These are phyloP conservation scores for Botrytis deweyae DNA, from an alignment of 2,329 filamentous ascomycete genomes.

Conservation along the genomic window DNA sequence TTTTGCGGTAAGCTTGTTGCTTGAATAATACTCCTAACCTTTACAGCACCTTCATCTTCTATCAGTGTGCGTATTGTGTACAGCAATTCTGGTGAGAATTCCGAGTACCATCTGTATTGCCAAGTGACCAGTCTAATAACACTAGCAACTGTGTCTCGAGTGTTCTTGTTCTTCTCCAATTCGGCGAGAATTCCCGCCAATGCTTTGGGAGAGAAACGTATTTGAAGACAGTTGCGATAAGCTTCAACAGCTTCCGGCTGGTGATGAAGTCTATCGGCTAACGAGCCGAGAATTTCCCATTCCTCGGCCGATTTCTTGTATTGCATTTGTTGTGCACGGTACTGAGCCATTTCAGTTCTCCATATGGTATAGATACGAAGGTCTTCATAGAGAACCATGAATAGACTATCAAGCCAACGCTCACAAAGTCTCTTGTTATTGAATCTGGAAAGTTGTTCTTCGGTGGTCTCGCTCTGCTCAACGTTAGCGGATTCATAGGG, in stretches of 20 bases:
- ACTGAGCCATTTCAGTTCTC: constrained; percentile 97
- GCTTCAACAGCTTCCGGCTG: constrained; percentile 89
- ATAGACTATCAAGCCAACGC: constrained; percentile 95
- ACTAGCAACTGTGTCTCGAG: constrained; percentile 76
- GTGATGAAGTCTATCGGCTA: constrained; percentile 91
- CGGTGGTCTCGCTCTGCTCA: constrained; percentile 58
- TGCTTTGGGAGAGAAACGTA: constrained; percentile 91
- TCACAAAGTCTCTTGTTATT: constrained; percentile 97
- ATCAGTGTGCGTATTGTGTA: constrained; percentile 88
- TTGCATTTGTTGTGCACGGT: constrained; percentile 85
- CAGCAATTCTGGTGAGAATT: constrained; percentile 92
- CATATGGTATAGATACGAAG: constrained; percentile 98
- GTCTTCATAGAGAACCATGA: constrained; percentile 99
- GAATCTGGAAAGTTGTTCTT: constrained; percentile 80
- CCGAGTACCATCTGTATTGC: constrained; percentile 99
- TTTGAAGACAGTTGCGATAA: constrained; percentile 81
- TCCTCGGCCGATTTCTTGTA: constrained; percentile 97
- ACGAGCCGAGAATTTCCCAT: constrained; percentile 94
- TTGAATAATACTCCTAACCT: constrained; percentile 95
- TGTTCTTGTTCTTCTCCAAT: constrained; percentile 76
- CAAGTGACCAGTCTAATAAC: constrained; percentile 90
- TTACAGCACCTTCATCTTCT: constrained; percentile 95
- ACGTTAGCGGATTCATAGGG: constrained; percentile 34
- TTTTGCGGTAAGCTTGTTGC: constrained; percentile 90
- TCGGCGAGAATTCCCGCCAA: constrained; percentile 80